These are phyloP conservation scores for Diplodia mutila DNA, from an alignment of 2,329 filamentous ascomycete genomes.

Conservation along the genomic window DNA sequence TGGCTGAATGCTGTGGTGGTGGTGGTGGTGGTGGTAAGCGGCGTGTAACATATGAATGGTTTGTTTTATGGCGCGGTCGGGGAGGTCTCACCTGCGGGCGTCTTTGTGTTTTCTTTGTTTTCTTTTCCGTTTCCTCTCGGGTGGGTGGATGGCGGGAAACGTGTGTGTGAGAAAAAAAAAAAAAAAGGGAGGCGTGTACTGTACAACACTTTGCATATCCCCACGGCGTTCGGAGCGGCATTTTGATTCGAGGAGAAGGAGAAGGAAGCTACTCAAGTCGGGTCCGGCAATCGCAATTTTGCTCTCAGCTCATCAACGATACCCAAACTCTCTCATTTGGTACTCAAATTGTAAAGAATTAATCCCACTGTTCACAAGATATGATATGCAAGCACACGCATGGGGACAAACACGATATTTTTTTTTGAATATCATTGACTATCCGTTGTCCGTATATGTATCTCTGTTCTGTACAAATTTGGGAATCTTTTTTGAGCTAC, in stretches of 20 bases:
- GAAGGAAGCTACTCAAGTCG: too few relatives aligned
- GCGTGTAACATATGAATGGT: too few relatives aligned
- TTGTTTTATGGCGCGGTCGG: too few relatives aligned
- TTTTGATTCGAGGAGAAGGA: background rate
- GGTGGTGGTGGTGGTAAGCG: too few relatives aligned
- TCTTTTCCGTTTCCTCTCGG: too few relatives aligned
- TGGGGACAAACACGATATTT: background rate
- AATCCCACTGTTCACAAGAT: background rate
- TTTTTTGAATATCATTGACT: constrained; percentile 4
- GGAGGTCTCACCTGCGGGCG: too few relatives aligned
- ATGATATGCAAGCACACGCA: background rate
- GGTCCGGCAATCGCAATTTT: too few relatives aligned
- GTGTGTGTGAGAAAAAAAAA: too few relatives aligned
- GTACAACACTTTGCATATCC: background rate
- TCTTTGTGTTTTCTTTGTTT: too few relatives aligned
- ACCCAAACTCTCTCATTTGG: background rate
- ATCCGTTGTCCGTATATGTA: constrained; percentile 1
- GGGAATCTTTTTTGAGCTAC: background rate
- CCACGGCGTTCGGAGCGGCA: background rate
- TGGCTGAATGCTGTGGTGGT: too few relatives aligned
- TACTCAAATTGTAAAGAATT: background rate
- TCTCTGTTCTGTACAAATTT: background rate
- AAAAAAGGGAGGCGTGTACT: too few relatives aligned
- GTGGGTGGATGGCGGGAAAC: too few relatives aligned
- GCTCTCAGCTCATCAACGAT: background rate